A percentile compares a stretch with the other conserved stretches of the same genome.
Conservation (phyloP, 2,329 filamentous ascomycete genomes). For the Orbilia ellipsospora region DNA sequence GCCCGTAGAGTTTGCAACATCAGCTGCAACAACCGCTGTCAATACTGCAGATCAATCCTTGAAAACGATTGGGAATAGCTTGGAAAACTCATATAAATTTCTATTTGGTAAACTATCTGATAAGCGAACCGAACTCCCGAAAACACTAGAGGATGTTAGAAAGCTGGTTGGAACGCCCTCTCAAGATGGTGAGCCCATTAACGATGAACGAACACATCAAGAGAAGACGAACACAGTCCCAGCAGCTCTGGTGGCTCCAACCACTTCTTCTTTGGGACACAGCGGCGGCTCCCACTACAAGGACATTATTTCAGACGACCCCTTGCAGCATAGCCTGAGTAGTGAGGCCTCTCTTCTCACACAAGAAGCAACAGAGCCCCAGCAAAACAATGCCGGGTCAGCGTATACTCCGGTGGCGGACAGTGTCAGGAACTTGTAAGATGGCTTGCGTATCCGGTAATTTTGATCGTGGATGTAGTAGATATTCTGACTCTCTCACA, state of each 20-base stretch:
- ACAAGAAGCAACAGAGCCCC: not conserved
- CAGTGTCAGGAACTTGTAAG: constrained; percentile 53
- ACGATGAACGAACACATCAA: not conserved
- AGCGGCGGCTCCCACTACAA: not conserved
- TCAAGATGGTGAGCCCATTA: constrained; percentile 59
- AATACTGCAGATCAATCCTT: constrained; percentile 90
- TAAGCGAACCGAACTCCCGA: constrained; percentile 74
- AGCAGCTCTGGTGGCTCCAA: not conserved
- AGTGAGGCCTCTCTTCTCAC: not conserved
- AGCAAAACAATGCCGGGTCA: not conserved
- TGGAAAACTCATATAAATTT: constrained; percentile 94
- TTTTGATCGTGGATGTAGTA: too few relatives aligned
- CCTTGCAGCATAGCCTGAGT: not conserved
- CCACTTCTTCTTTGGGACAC: not conserved
- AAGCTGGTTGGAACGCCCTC: constrained; percentile 83
- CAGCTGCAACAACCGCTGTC: constrained; percentile 62
- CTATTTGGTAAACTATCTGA: constrained; percentile 84
- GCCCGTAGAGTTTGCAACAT: constrained; percentile 58
- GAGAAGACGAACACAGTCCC: not conserved
- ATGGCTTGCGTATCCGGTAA: not conserved
- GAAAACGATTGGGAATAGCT: constrained; percentile 88
- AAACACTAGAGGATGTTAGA: constrained; percentile 90
- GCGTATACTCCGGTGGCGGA: constrained; percentile 39
- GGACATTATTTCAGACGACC: not conserved
- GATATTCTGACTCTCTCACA: not conserved